Conservation (phyloP, 208 protist genomes). For the Trypanosoma theileri region DNA sequence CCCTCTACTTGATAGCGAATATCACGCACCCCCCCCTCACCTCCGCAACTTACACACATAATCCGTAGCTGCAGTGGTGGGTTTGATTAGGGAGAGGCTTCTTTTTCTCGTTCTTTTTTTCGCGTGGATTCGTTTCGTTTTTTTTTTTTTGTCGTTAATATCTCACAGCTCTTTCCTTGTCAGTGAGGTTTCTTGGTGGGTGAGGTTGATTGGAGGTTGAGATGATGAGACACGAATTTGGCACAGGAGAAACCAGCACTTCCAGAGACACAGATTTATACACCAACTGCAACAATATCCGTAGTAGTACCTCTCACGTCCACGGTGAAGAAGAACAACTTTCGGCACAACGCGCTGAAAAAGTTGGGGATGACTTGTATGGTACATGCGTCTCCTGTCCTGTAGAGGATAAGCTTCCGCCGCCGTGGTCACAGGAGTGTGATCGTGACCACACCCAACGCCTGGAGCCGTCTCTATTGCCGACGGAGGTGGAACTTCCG, state of each 20-base stretch:
- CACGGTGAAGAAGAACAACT: background rate
- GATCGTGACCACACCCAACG: too few species aligned
- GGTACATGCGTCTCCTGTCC: background rate
- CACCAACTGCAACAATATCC: background rate
- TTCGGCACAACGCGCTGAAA: background rate
- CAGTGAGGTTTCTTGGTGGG: background rate
- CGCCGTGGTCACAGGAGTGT: background rate
- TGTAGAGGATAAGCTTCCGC: background rate
- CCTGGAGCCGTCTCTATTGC: too few species aligned
- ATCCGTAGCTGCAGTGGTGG: too few species aligned
- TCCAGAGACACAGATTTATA: background rate
- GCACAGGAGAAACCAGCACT: background rate
- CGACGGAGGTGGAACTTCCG: too few species aligned
- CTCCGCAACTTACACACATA: too few species aligned
- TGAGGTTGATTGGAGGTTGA: background rate
- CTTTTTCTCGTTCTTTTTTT: too few species aligned
- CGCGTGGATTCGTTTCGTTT: background rate
- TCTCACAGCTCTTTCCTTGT: background rate
- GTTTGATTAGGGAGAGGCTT: too few species aligned
- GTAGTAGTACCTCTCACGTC: background rate
- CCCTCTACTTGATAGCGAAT: too few species aligned
- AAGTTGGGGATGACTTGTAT: background rate
- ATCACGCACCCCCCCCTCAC: too few species aligned
- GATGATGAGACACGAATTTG: background rate
- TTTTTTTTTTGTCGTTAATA: slow-evolving; percentile 14